Base-by-base conservation (phyloP, 441 rosid species). In the Adansonia rubrostipa region DNA sequence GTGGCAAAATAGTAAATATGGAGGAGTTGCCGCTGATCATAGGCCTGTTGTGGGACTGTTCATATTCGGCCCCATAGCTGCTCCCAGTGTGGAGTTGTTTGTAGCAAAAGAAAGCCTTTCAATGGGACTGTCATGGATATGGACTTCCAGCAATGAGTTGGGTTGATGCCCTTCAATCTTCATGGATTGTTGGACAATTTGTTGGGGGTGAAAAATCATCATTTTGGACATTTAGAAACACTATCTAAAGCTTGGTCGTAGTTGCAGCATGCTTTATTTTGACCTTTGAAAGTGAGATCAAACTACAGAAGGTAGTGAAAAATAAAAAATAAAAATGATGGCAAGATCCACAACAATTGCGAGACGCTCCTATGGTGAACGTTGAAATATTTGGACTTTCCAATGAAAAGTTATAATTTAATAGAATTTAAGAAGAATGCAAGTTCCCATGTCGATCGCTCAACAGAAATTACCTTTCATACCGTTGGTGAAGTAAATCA, bases 1-100 rank as follows among this genome's bases (percentile, higher is more conserved):
- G 84, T 84, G 91, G 95, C 88, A 87, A 74, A 80, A 83, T 71
- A 81, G 94, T 85, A 88, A 92, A 89, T 88, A 81, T 1, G 71
- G 48, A 47, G 51, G 75, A 20, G 70, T 58, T 73, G 36, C 10
- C 5, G 76, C 11, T 17, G 51, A 60, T 74, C 71, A 69, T 56
- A 83, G 58, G 70, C 64, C 50, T 51, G 83, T 70, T 73, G 76
- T 56, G 64, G 69, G 22, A 33, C 24, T 20, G 76, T 74, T 62
- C 63, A 15, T 62, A 50, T 76, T 77, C 63, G 82, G 70, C 74
- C 56, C 77, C 83, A 58, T 86, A 65, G 2, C 83, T 78, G 78
- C 82, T 1, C 80, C 22, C 54, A 68, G 22, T 40, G 65, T 42
- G 81, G 71, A 60, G 66, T n/a, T 3, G 24, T 15, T 13, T 47